Conservation (phyloP, 2,329 filamentous ascomycete genomes). For the Ceratocystis ficicola region DNA sequence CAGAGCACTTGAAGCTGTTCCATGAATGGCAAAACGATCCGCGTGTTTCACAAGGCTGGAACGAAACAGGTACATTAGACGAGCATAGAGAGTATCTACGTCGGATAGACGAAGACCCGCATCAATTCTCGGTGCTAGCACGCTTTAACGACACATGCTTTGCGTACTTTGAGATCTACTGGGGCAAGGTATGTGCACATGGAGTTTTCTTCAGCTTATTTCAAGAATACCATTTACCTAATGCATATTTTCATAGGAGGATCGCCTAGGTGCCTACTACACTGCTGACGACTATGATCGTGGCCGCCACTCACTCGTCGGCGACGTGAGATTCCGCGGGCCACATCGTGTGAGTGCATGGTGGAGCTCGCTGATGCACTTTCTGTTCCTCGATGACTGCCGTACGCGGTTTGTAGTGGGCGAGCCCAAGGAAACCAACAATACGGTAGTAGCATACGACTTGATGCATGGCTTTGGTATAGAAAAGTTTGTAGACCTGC, state of each 20-base stretch:
- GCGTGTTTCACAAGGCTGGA: conserved; percentile 68
- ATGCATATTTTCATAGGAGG: conserved; percentile 35
- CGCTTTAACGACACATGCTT: conserved; percentile 59
- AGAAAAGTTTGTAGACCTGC: conserved; percentile 59
- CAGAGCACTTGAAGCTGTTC: conserved; percentile 56
- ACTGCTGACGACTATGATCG: conserved; percentile 44
- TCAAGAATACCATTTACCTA: conserved; percentile 12
- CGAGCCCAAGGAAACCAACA: conserved; percentile 61
- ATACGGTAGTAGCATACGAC: conserved; percentile 60
- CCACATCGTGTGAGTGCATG: conserved; percentile 49
- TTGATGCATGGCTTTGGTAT: conserved; percentile 60
- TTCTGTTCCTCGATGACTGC: conserved; percentile 49
- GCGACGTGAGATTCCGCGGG: conserved; percentile 47
- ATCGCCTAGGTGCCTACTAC: conserved; percentile 45
- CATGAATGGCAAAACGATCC: conserved; percentile 76
- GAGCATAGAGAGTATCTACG: conserved; percentile 62
- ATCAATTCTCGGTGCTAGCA: conserved; percentile 57
- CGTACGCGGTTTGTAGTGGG: conserved; percentile 47
- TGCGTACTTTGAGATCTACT: conserved; percentile 72
- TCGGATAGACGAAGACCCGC: conserved; percentile 56
- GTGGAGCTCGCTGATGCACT: conserved; percentile 52
- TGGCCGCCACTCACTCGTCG: conserved; percentile 46
- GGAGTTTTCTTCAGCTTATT: not conserved
- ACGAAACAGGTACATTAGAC: conserved; percentile 62
- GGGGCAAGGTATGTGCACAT: conserved; percentile 43